Base-by-base conservation (phyloP, 1,284 basidiomycete species). In the Cerrena zonata region DNA sequence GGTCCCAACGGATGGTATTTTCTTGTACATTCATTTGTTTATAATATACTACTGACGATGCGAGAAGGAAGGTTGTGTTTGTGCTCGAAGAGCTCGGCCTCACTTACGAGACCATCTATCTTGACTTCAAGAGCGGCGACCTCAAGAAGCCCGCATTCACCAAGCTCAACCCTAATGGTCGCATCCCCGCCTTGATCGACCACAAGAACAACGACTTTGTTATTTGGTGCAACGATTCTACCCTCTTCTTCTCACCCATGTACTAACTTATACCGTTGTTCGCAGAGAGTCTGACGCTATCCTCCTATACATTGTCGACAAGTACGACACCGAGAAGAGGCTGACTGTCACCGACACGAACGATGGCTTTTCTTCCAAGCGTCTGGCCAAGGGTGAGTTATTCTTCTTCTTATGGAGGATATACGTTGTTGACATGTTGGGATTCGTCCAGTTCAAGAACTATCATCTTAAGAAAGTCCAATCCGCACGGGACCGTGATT, bases 101-200 rank as follows among this genome's bases (percentile, higher is more conserved):
- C 10, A 49, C 55, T 1, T 65, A 63, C 53, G 59, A 65, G 48
- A 53, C 60, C 36, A 55, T 59, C 42, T 64, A 53, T 51, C 51
- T 60, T 37, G 52, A 59, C n/a, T n/a, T n/a, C n/a, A n/a, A n/a
- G n/a, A n/a, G n/a, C n/a, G n/a, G n/a, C n/a, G n/a, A n/a, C n/a
- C 47, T 60, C 39, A 65, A 64, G 55, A 23, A 13, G 1, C 50
- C 51, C 1, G 52, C 45, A 25, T 59, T 57, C 51, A 18, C 52
- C 27, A 56, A 58, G 56, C 30, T 57, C 23, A 62, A 61, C 53
- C 61, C 59, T 4, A 67, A 67, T 40, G 60, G 62, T 1, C 56
- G 63, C 4, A 61, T 67, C 24, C 65, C 65, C 2, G 53, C 60
- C 7, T 46, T 69, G 23, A 59, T 69, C 26, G 67, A 69, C 52